These are phyloP conservation scores for Discostella pseudostelligera DNA, from an alignment of 108 stramenopile species.

Conservation along the genomic window DNA sequence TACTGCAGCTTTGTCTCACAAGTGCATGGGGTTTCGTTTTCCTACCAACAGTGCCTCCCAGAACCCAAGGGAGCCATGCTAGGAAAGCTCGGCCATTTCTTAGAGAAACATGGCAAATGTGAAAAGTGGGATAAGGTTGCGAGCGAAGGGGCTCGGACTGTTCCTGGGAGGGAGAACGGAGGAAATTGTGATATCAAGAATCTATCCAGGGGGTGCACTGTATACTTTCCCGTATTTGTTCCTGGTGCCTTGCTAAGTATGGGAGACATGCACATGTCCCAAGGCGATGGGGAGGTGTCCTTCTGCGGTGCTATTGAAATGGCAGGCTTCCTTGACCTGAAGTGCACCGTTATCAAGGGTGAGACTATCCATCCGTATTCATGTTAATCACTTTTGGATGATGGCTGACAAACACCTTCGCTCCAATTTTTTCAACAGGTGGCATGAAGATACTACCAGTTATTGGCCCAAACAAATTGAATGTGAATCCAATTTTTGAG, in stretches of 20 bases:
- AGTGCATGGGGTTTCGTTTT: background rate
- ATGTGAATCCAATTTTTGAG: conserved; percentile 69
- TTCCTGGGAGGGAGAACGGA: conserved; percentile 64
- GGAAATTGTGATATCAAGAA: conserved; percentile 79
- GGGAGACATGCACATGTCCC: conserved; percentile 74
- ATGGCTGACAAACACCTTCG: background rate
- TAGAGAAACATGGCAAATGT: conserved; percentile 43
- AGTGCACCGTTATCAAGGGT: conserved; percentile 59
- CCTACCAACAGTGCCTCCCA: conserved; percentile 44
- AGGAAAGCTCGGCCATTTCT: conserved; percentile 58
- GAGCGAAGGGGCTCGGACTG: conserved; percentile 51
- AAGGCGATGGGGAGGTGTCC: conserved; percentile 72
- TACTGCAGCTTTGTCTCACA: background rate
- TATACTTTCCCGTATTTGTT: conserved; percentile 76
- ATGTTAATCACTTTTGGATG: background rate
- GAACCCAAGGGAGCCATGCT: conserved; percentile 70
- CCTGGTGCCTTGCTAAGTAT: conserved; percentile 62
- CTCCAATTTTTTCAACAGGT: background rate
- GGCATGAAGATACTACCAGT: conserved; percentile 57
- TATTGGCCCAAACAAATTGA: conserved; percentile 53
- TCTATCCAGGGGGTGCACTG: conserved; percentile 57
- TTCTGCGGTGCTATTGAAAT: conserved; percentile 66
- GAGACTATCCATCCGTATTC: conserved; percentile 17
- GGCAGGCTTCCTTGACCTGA: conserved; percentile 56
- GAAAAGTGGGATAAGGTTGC: conserved; percentile 52